A percentile compares a stretch with the other conserved stretches of the same genome.
phyloP scores from a whole-genome alignment of 768 basidiomycete species.

The Mycena galopus region DNA sequence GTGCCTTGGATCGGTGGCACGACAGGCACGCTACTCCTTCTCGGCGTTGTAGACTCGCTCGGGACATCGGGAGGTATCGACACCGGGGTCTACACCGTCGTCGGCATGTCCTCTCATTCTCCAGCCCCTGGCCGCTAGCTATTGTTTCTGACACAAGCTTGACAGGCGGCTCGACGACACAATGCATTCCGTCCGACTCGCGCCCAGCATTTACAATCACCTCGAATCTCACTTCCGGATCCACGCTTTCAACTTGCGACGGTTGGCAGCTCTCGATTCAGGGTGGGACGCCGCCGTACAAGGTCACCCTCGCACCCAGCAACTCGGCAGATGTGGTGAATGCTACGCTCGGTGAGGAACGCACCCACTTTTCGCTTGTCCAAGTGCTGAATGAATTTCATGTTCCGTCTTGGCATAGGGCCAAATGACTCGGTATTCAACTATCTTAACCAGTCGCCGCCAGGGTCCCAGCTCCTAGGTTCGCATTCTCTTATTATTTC shows the following conservation, averaged over 20 bases:
- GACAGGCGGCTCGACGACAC: slow-evolving; percentile 1
- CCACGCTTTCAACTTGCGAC: slow-evolving; percentile 12
- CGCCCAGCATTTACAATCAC: slow-evolving; percentile 4
- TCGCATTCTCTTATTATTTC: not conserved
- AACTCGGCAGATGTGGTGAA: slow-evolving; percentile 8
- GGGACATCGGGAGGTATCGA: slow-evolving; percentile 11
- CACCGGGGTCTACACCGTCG: slow-evolving; percentile 8
- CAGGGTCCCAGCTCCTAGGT: slow-evolving; percentile 8
- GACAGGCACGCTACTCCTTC: slow-evolving; percentile 16
- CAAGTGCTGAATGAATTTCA: not conserved
- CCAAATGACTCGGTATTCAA: slow-evolving; percentile 1
- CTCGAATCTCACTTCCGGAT: not conserved
- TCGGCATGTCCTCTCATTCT: slow-evolving; percentile 13
- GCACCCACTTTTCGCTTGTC: not conserved
- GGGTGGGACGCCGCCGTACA: slow-evolving; percentile 25
- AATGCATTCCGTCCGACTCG: slow-evolving; percentile 9
- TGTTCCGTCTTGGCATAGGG: slow-evolving; percentile 1
- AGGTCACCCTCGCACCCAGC: slow-evolving; percentile 10
- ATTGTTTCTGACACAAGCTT: not conserved
- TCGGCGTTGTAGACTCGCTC: slow-evolving; percentile 19
- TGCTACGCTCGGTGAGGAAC: slow-evolving; percentile 14
- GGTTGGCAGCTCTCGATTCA: slow-evolving; percentile 6
- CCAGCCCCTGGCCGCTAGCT: slow-evolving; percentile 5
- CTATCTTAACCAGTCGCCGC: slow-evolving; percentile 12
- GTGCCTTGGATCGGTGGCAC: not conserved